Conservation (phyloP, 169 alveolate genomes). For the Cyclospora cayetanensis region DNA sequence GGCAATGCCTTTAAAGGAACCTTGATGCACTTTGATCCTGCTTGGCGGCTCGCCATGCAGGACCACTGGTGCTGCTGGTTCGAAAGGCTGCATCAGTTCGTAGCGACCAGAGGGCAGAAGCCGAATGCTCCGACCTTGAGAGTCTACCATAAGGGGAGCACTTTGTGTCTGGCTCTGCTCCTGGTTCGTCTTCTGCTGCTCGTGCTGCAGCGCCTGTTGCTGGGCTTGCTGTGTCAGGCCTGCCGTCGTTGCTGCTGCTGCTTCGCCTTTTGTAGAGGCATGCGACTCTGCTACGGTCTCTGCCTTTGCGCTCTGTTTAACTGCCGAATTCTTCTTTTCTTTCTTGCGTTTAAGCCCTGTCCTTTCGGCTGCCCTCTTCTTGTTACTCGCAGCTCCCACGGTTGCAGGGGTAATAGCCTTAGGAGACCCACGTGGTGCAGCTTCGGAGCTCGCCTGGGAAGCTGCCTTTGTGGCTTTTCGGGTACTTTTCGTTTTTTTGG, state of each 20-base stretch:
- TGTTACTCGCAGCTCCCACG: too few relatives aligned
- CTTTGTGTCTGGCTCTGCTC: not conserved
- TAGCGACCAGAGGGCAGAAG: slow-evolving; percentile 16
- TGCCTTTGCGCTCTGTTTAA: too few relatives aligned
- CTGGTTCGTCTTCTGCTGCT: slow-evolving; percentile 16
- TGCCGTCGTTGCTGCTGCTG: too few relatives aligned
- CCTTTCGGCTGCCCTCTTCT: too few relatives aligned
- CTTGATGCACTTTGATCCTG: not conserved
- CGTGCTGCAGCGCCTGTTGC: slow-evolving; percentile 5
- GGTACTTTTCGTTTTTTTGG: not conserved
- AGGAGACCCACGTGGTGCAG: too few relatives aligned
- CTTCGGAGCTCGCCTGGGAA: not conserved
- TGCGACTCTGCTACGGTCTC: too few relatives aligned
- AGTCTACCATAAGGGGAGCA: not conserved
- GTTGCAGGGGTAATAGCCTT: too few relatives aligned
- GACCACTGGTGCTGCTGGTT: slow-evolving; percentile 32
- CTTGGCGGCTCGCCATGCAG: not conserved
- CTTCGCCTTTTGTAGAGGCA: too few relatives aligned
- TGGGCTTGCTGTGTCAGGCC: not conserved
- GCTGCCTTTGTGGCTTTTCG: not conserved
- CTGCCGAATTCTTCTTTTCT: too few relatives aligned
- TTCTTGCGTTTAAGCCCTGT: too few relatives aligned
- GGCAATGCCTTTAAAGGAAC: not conserved
- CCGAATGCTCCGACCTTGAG: slow-evolving; percentile 5
- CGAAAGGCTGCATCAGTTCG: not conserved